These are phyloP conservation scores for Daedalea quercina DNA, from an alignment of 768 basidiomycete species.

Conservation along the genomic window DNA sequence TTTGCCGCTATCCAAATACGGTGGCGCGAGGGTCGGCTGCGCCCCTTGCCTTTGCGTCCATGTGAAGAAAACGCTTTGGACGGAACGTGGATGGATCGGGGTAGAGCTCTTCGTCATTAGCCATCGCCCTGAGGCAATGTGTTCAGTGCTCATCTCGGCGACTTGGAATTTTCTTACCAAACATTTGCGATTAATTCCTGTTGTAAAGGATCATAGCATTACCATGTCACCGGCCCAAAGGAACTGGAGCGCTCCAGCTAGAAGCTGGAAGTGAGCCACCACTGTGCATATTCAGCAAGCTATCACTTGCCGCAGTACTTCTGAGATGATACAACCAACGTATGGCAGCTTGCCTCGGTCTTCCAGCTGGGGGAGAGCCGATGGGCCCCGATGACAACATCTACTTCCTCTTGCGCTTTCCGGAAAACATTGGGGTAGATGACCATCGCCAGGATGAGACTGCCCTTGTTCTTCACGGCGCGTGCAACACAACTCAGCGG, in stretches of 20 bases:
- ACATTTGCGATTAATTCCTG: too few species aligned
- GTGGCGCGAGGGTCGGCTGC: too few species aligned
- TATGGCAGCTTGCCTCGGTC: constrained; percentile 36
- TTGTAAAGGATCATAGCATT: too few species aligned
- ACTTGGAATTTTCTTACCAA: too few species aligned
- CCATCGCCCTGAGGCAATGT: constrained; percentile 17
- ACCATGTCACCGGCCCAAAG: constrained; percentile 1
- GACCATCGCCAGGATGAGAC: constrained; percentile 35
- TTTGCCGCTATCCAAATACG: too few species aligned
- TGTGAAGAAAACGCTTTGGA: constrained; percentile 28
- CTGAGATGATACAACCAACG: constrained; percentile 30
- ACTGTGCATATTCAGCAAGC: background rate
- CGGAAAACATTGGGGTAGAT: constrained; percentile 31
- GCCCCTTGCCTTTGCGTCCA: background rate
- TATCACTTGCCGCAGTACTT: constrained; percentile 20
- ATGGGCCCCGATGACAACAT: constrained; percentile 31
- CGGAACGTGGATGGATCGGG: constrained; percentile 38
- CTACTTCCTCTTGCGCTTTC: constrained; percentile 37
- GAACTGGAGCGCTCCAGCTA: constrained; percentile 12
- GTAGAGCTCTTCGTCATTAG: constrained; percentile 26
- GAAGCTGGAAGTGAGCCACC: background rate
- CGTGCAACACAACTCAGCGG: too few species aligned
- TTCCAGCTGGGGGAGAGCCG: constrained; percentile 32
- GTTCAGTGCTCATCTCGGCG: too few species aligned
- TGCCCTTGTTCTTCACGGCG: constrained; percentile 28